Conservation (phyloP, 139 green algal genomes). For the Coelastrella sp. region DNA sequence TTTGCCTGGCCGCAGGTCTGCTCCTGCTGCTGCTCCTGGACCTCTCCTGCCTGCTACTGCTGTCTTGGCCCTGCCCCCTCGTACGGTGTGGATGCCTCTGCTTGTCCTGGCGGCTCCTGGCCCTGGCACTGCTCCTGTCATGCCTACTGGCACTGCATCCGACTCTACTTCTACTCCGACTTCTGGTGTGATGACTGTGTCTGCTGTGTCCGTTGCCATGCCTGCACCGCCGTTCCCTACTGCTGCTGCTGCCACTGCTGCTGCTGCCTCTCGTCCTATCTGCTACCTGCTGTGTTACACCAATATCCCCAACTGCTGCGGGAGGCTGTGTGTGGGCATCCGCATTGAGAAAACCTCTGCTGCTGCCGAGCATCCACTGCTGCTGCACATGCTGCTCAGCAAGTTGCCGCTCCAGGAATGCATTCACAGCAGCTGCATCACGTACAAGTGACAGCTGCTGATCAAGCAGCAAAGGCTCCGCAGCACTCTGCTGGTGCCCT, state of each 20-base stretch:
- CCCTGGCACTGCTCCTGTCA: not conserved
- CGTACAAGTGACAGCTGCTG: not conserved
- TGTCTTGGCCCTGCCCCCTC: not conserved
- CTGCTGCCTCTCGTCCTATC: too few species aligned
- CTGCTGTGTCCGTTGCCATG: too few species aligned
- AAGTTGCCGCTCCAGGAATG: not conserved
- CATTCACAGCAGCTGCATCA: not conserved
- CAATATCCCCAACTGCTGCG: not conserved
- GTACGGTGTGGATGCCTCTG: not conserved
- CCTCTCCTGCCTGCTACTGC: not conserved
- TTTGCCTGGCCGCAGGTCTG: not conserved
- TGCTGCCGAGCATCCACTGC: not conserved
- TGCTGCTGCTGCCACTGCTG: too few species aligned
- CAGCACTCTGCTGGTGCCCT: not conserved
- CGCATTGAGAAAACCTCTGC: too few species aligned
- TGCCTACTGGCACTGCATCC: too few species aligned
- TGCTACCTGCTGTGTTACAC: too few species aligned
- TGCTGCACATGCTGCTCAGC: not conserved
- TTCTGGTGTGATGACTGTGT: too few species aligned
- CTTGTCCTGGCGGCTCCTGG: not conserved
- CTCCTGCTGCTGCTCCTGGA: conserved; percentile 12
- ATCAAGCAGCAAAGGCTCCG: not conserved
- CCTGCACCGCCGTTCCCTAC: too few species aligned
- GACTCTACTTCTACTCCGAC: not conserved
- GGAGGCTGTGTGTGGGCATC: too few species aligned